Evolutionary conservation across 2,329 filamentous ascomycete species (phyloP).

Genomic region (Botryotinia calthae): DNA sequence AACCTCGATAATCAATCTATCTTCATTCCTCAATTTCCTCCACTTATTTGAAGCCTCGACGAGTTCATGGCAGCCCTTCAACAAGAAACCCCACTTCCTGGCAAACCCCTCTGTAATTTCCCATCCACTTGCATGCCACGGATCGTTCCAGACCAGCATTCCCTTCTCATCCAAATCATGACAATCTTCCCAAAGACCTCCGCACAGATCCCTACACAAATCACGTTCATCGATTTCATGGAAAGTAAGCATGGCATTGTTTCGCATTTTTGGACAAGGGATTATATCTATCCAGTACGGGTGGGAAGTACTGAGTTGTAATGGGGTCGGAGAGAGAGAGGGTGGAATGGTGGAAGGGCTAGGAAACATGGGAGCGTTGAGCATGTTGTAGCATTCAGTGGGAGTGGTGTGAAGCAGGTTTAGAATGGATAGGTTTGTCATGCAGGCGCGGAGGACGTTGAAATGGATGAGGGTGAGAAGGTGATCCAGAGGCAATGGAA

Average conservation of each 20-base stretch:
- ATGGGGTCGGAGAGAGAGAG: conserved; percentile 41
- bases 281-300: conserved; percentile 45
- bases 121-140: conserved; percentile 43
- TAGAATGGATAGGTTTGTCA: conserved; percentile 41
- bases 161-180: conserved; percentile 43
- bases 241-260: conserved; percentile 42
- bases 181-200: conserved; percentile 45
- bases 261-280: conserved; percentile 42
- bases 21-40: conserved; percentile 39
- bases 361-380: conserved; percentile 39
- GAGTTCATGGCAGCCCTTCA: conserved; percentile 32
- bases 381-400: conserved; percentile 39
- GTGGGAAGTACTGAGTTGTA: conserved; percentile 43
- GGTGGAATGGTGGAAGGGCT: conserved; percentile 37
- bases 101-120: conserved; percentile 45
- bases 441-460: conserved; percentile 43
- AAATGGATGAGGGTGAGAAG: conserved; percentile 24
- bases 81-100: conserved; percentile 41
- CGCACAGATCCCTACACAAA: conserved; percentile 45
- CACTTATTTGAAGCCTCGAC: conserved; percentile 42
- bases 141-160: conserved; percentile 45
- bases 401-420: conserved; percentile 35
- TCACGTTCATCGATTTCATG: conserved; percentile 45
- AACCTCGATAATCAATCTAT: conserved; percentile 19
- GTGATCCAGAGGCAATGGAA: neutral